phyloP scores from a whole-genome alignment of 2,329 filamentous ascomycete species.

The Colletotrichum melonis region DNA sequence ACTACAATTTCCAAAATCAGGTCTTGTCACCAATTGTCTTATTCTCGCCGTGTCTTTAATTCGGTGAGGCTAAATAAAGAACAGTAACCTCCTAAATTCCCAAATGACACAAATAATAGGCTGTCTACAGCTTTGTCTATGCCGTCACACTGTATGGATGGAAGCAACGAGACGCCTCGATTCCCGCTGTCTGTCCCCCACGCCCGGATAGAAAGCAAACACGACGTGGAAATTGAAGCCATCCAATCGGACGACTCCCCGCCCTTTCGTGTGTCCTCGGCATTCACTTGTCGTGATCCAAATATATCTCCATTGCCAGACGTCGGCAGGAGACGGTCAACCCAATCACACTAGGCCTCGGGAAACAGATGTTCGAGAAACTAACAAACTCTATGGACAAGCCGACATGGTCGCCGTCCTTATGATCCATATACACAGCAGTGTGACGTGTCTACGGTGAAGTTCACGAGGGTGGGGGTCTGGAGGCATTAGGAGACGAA shows the following conservation, averaged over 20 bases:
- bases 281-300: conserved; percentile 3
- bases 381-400: background rate
- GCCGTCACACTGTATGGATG: conserved; percentile 14
- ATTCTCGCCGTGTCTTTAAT: background rate
- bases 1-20: background rate
- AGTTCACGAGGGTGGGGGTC: background rate
- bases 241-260: conserved; percentile 30
- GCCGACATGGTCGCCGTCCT: background rate
- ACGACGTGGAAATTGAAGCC: background rate
- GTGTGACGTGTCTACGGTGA: background rate
- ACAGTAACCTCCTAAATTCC: background rate
- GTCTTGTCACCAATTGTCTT: background rate
- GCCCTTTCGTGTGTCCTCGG: background rate
- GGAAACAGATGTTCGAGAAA: background rate
- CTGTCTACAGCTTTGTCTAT: conserved; percentile 4
- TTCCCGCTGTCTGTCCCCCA: background rate
- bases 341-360: background rate
- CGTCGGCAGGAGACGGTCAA: background rate
- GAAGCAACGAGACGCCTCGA: background rate
- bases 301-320: background rate
- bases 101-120: background rate
- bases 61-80: background rate
- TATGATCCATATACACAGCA: background rate
- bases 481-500: background rate
- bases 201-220: conserved; percentile 22